Evolutionary conservation across 352 stramenopile species (phyloP).

Genomic region (Phytophthora citricola): DNA sequence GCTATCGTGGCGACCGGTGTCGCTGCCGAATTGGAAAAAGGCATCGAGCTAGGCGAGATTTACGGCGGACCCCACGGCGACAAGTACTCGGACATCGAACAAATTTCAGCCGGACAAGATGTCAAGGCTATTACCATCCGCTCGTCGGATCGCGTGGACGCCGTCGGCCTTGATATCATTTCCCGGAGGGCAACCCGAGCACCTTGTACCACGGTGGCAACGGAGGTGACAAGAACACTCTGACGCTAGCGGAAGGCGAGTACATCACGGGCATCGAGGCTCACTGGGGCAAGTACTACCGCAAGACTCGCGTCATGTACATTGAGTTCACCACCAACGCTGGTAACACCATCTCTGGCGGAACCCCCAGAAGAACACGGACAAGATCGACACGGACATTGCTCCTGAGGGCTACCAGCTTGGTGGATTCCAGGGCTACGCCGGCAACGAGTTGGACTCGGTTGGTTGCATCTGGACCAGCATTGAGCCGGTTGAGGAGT

Average conservation of each 20-base stretch:
- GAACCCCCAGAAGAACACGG: background rate
- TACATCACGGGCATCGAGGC: slow-evolving; percentile 14
- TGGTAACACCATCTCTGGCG: slow-evolving; percentile 5
- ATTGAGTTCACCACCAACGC: slow-evolving; percentile 15
- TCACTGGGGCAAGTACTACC: slow-evolving; percentile 11
- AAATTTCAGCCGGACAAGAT: background rate
- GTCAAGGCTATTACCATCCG: slow-evolving; percentile 11
- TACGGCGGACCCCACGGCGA: slow-evolving; percentile 20
- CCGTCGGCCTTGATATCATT: slow-evolving; percentile 2
- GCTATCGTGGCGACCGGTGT: background rate
- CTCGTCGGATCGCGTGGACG: slow-evolving; percentile 10
- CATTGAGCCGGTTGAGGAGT: no score
- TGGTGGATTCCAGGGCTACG: background rate
- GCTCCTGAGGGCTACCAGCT: slow-evolving; percentile 7
- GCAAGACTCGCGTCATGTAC: slow-evolving; percentile 18
- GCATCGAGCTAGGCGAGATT: slow-evolving; percentile 1
- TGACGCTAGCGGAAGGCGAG: slow-evolving; percentile 1
- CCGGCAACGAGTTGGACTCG: slow-evolving; percentile 8
- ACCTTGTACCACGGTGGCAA: slow-evolving; percentile 9
- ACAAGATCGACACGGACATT: background rate
- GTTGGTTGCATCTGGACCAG: slow-evolving; percentile 12
- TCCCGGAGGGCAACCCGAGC: background rate
- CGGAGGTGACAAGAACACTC: background rate
- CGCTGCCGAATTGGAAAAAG: background rate
- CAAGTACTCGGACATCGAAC: slow-evolving; percentile 2